Conservation (phyloP, 768 basidiomycete species). For the Pholiota microspora region DNA sequence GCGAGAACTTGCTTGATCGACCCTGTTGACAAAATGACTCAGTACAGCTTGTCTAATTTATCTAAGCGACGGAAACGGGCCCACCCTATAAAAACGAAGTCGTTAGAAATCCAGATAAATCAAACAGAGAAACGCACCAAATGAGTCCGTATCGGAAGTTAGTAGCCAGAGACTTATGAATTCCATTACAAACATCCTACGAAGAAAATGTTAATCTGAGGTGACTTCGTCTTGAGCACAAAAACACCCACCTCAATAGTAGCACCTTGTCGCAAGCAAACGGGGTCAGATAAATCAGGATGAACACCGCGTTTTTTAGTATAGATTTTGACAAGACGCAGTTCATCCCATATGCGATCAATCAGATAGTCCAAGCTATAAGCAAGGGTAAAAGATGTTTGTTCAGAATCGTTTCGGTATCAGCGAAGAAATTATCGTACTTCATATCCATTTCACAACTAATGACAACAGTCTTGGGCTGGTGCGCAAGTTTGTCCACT, state of each 20-base stretch:
- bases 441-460: constrained; percentile 95
- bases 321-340: constrained; percentile 87
- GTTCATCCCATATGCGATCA: constrained; percentile 76
- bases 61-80: neutral
- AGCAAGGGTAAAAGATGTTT: neutral
- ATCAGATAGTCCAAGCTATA: constrained; percentile 69
- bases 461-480: constrained; percentile 88
- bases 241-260: constrained; percentile 72
- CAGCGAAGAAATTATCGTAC: no score
- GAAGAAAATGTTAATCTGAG: neutral
- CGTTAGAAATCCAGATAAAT: constrained; percentile 6
- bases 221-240: neutral
- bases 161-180: constrained; percentile 83
- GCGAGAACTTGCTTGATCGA: constrained; percentile 90
- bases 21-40: constrained; percentile 46
- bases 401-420: no score
- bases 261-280: constrained; percentile 87
- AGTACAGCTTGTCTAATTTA: neutral
- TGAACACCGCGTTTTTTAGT: constrained; percentile 97
- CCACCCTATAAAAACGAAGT: constrained; percentile 21
- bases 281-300: constrained; percentile 89
- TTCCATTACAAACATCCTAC: constrained; percentile 87
- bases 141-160: constrained; percentile 96
- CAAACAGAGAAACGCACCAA: constrained; percentile 53
- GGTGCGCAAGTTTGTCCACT: constrained; percentile 78